Conservation (phyloP, 495 filamentous ascomycete genomes). For the Penicillium alfredii region DNA sequence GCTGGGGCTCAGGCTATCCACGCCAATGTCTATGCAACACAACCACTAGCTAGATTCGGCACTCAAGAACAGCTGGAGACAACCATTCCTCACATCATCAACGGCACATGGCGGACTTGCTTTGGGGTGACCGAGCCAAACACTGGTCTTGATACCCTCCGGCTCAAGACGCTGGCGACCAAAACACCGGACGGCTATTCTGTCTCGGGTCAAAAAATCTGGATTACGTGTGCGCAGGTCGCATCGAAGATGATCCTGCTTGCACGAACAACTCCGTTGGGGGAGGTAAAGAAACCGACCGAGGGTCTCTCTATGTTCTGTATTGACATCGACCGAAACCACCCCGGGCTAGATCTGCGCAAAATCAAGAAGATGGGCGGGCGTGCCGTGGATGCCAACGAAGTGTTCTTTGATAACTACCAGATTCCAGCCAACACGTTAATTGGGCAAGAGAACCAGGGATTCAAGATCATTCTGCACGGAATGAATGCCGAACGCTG, state of each 20-base stretch:
- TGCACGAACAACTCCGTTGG: constrained; percentile 63
- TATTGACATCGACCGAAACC: constrained; percentile 58
- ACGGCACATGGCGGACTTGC: constrained; percentile 61
- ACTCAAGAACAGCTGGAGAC: constrained; percentile 51
- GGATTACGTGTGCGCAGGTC: constrained; percentile 76
- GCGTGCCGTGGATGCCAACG: constrained; percentile 72
- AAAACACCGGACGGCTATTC: constrained; percentile 48
- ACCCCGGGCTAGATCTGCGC: constrained; percentile 54
- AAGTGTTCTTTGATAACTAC: constrained; percentile 79
- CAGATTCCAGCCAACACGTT: constrained; percentile 51
- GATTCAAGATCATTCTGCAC: constrained; percentile 72
- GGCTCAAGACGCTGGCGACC: constrained; percentile 55
- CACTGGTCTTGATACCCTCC: constrained; percentile 68
- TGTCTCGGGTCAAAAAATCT: constrained; percentile 73
- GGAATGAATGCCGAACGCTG: constrained; percentile 82
- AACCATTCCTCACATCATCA: constrained; percentile 63
- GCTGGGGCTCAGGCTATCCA: constrained; percentile 73
- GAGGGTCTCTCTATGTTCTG: constrained; percentile 73
- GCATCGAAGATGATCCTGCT: constrained; percentile 73
- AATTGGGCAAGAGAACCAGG: constrained; percentile 63
- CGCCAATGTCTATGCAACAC: constrained; percentile 73
- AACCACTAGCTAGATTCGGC: constrained; percentile 68
- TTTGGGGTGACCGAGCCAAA: constrained; percentile 65
- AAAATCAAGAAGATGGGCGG: constrained; percentile 80
- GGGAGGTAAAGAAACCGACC: constrained; percentile 58